Evolutionary conservation across 495 filamentous ascomycete genomes (phyloP).

Genomic region (Aspergillus diversus): DNA sequence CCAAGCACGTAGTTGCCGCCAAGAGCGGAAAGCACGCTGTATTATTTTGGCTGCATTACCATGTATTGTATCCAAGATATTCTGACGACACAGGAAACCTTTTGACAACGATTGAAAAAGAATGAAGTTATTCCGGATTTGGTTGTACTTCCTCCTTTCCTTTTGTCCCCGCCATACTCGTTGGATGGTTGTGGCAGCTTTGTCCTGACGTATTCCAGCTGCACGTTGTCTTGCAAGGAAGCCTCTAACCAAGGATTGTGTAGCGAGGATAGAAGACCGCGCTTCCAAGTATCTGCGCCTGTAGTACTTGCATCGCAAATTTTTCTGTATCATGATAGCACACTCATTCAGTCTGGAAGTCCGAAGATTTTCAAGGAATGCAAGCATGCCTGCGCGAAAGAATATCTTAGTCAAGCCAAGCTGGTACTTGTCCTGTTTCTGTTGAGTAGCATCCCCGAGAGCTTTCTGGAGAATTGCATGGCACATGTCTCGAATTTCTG

Average conservation of each 20-base stretch:
- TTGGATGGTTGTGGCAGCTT: slow-evolving; percentile 92
- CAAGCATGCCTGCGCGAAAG: slow-evolving; percentile 98
- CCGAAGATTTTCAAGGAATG: slow-evolving; percentile 91
- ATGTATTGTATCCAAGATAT: slow-evolving; percentile 89
- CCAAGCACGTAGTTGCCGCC: slow-evolving; percentile 78
- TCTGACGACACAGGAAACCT: slow-evolving; percentile 83
- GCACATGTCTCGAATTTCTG: slow-evolving; percentile 91
- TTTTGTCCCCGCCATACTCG: slow-evolving; percentile 91
- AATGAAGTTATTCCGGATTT: slow-evolving; percentile 79
- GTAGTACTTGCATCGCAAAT: slow-evolving; percentile 92
- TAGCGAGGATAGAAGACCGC: slow-evolving; percentile 73
- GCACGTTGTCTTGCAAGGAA: slow-evolving; percentile 75
- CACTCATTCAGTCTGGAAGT: slow-evolving; percentile 90
- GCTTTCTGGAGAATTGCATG: slow-evolving; percentile 88
- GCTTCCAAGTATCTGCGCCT: slow-evolving; percentile 89
- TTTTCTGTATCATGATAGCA: slow-evolving; percentile 99
- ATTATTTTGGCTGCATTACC: slow-evolving; percentile 92
- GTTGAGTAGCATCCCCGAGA: slow-evolving; percentile 76
- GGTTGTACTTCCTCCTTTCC: slow-evolving; percentile 75
- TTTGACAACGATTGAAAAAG: slow-evolving; percentile 86
- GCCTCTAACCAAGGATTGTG: slow-evolving; percentile 76
- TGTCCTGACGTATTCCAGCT: slow-evolving; percentile 78
- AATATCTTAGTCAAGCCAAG: slow-evolving; percentile 97
- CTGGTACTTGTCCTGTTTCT: slow-evolving; percentile 93
- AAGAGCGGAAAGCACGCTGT: slow-evolving; percentile 85